A percentile compares a stretch with the other conserved stretches of the same genome.
Conservation (phyloP, 495 filamentous ascomycete genomes). For the Chaetomidium leptoderma region DNA sequence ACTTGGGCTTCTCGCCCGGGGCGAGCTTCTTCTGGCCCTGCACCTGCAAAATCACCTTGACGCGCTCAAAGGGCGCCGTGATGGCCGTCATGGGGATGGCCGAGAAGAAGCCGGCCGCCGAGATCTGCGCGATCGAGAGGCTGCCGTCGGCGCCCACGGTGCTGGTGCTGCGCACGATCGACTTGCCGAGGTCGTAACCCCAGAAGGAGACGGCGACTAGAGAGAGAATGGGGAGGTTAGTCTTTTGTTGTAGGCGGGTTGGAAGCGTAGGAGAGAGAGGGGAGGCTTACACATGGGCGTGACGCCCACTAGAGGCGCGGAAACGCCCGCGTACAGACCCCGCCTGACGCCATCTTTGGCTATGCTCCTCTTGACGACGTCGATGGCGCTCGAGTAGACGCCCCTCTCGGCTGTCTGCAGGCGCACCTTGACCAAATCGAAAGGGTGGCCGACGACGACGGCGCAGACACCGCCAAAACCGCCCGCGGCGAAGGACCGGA, state of each 20-base stretch:
- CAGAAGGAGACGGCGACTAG: conserved; percentile 97
- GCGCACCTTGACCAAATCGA: conserved; percentile 95
- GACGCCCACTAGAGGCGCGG: conserved; percentile 87
- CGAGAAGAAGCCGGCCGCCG: conserved; percentile 92
- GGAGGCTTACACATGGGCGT: conserved; percentile 87
- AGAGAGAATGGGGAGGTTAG: conserved; percentile 3
- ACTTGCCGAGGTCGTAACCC: conserved; percentile 95
- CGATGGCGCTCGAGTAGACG: conserved; percentile 83
- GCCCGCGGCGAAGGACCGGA: conserved; percentile 82
- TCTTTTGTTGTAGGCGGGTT: neutral
- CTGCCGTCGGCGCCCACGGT: conserved; percentile 59
- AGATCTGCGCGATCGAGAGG: conserved; percentile 81
- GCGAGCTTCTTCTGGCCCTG: conserved; percentile 85
- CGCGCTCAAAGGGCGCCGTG: conserved; percentile 96
- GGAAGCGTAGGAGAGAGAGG: neutral
- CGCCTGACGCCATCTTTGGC: conserved; percentile 78
- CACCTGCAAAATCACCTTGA: conserved; percentile 97
- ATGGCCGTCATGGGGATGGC: conserved; percentile 97
- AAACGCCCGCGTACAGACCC: conserved; percentile 95
- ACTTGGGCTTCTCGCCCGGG: conserved; percentile 89
- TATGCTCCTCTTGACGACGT: conserved; percentile 83
- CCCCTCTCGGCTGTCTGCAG: conserved; percentile 94
- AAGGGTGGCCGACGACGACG: conserved; percentile 90
- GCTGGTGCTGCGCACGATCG: conserved; percentile 66
- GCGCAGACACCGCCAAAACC: conserved; percentile 93